Base-by-base conservation (phyloP, 2,329 filamentous ascomycete genomes). In the Diaporthe destruens region DNA sequence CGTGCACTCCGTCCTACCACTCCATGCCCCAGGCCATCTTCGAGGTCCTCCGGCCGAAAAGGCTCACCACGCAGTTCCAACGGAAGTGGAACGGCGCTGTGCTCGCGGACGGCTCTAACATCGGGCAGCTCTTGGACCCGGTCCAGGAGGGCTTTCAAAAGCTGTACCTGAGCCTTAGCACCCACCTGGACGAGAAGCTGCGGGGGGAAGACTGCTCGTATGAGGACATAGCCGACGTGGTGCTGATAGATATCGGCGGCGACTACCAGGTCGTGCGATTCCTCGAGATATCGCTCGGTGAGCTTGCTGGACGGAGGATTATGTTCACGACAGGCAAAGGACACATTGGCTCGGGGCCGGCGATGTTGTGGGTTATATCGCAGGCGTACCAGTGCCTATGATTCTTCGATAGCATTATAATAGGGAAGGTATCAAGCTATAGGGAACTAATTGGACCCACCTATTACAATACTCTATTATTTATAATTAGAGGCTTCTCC, bases 41-140 rank as follows among this genome's bases (percentile, higher is more conserved):
- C 36, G 36, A 59, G 56, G 56, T 59, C 56, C 36, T 59, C n/a
- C 23, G 6, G 36, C 36, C 56, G n/a, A 42, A 25, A 9, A 42
- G 56, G 36, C 56, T 44, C 56, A 39, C 36, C 36, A 44, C 56
- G 56, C 56, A 25, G 56, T 59, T 59, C 56, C 56, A 14, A 14
- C 56, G 56, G 4, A 59, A 20, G 56, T 59, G 36, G 56, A 14
- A 59, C 55, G 55, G 55, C 34, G 34, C 55, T 4, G 34, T 59
- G 55, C 55, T 59, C 55, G 55, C 55, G 55, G 55, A 59, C 56
- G 56, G 56, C 20, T 59, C 56, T 14, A 59, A 44, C 56, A 59
- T 44, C 56, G 36, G 14, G 34, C 34, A 59, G 56, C 56, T 59
- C 56, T 59, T 59, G 36, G 56, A 44, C 36, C 56, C 55, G 34